Evolutionary conservation across 352 stramenopile species (phyloP), one percentile per base, ranked within the genome.

Genomic region (Phytophthora hibernalis): DNA sequence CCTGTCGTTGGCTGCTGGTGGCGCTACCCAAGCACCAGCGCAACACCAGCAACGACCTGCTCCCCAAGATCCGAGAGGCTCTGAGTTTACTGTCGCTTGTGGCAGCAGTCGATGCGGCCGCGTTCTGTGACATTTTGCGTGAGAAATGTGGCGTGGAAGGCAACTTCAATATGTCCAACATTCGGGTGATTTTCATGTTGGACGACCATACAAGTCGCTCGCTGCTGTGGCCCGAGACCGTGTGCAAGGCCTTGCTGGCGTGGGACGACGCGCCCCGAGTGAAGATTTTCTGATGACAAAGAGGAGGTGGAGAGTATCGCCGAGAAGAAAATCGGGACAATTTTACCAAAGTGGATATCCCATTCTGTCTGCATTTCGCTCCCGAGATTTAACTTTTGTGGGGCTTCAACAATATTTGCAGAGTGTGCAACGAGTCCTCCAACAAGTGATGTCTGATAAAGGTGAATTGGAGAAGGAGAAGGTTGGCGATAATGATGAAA

Each of bases 161-260:
- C 30, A 38, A 47, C 43, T 22, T 53, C 12, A 61, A 28, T 24
- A 43, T 48, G 7, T 54, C 55, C 21, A 26, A 57, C 28, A 53
- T 66, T 12, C 65, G 61, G 20, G 61, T 80, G 40, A 68, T 76
- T 43, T 67, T 80, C 43, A 50, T 74, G 54, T 50, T 78, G 37
- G 65, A 80, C 54, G 72, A 80, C 44, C 69, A 75, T 47, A 74
- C 51, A 2, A 71, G 70, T 16, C 65, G 72, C 47, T 76, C 72
- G 13, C 13, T 74, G 6, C 22, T 68, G 49, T 74, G 67, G 67
- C 61, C 67, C 2, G 54, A 63, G 16, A 55, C 61, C 28, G 18
- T 74, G 12, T 70, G 61, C 55, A 74, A 74, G 33, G 48, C 55
- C 18, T 42, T 74, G 35, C 58, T 74, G 33, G 61, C 18, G 4